These are phyloP conservation scores for Pisolithus sp. DNA, from an alignment of 768 basidiomycete species.

Conservation along the genomic window DNA sequence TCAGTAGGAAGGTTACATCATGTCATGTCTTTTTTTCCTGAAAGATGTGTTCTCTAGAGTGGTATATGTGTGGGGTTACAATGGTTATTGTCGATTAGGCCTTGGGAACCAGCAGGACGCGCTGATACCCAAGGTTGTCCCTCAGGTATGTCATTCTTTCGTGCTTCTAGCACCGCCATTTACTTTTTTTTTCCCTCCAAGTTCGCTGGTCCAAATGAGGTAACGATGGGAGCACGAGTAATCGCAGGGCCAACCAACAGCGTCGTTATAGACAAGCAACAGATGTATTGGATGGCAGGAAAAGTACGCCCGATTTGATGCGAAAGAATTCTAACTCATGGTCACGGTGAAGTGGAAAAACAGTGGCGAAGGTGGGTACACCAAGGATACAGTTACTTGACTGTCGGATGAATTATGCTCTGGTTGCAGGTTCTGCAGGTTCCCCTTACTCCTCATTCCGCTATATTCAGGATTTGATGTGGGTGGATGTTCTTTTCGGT, in stretches of 20 bases:
- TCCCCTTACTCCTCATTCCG: slow-evolving; percentile 87
- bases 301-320: slow-evolving; percentile 40
- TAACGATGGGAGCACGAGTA: slow-evolving; percentile 56
- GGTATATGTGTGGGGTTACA: slow-evolving; percentile 84
- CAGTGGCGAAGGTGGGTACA: slow-evolving; percentile 73
- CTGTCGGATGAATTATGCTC: slow-evolving; percentile 2
- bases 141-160: slow-evolving; percentile 45
- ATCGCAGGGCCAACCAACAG: slow-evolving; percentile 78
- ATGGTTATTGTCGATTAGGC: slow-evolving; percentile 87
- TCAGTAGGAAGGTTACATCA: slow-evolving; percentile 19
- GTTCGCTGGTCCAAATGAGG: slow-evolving; percentile 69
- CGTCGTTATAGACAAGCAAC: slow-evolving; percentile 76
- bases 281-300: slow-evolving; percentile 85
- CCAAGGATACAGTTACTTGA: neutral
- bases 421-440: slow-evolving; percentile 69
- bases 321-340: slow-evolving; percentile 1
- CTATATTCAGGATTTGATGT: slow-evolving; percentile 84
- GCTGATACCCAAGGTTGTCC: slow-evolving; percentile 75
- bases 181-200: slow-evolving; percentile 20
- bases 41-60: slow-evolving; percentile 34
- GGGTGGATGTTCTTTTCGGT: slow-evolving; percentile 15
- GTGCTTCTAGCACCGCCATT: neutral
- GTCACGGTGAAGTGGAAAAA: slow-evolving; percentile 70
- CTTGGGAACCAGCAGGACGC: slow-evolving; percentile 80
- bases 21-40: slow-evolving; percentile 3